Base-by-base conservation (phyloP, 1,139 yeast genomes). In the Fermentozyma sake region DNA sequence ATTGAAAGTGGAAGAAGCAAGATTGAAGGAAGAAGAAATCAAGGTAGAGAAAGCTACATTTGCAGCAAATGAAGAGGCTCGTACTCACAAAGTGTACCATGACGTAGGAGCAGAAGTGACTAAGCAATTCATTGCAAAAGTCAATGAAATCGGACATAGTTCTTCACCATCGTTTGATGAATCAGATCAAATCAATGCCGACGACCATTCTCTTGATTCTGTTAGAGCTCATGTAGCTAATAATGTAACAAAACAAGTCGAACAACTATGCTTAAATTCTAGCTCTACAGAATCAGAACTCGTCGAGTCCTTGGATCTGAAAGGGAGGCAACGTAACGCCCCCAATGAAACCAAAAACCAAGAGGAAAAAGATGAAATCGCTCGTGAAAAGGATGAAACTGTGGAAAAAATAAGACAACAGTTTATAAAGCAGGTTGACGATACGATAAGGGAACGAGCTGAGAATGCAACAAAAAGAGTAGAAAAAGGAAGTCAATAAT, bases 41-140 rank as follows among this genome's bases (percentile, higher is more conserved):
- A 13, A 16, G 4, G 25, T 12, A 5, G 19, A 10, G 13, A 11
- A 23, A 14, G n/a, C 25, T 2, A 23, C 12, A n/a, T n/a, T n/a
- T n/a, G n/a, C n/a, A n/a, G n/a, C n/a, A n/a, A n/a, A n/a, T n/a
- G n/a, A n/a, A n/a, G n/a, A n/a, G n/a, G n/a, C n/a, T n/a, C n/a
- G n/a, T n/a, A n/a, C 16, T 7, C 16, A 12, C 7, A 45, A 49
- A 16, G 42, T 45, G 2, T 44, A 48, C 16, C 52, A 47, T 15
- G 52, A 49, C 18, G 50, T 47, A 7, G 54, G 52, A 6, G 46
- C 48, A 22, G 44, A 48, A 29, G 54, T 49, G 9, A 46, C 47
- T 8, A 45, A 46, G 26, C 52, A 48, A 26, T 49, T 49, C 27
- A 38, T 44, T 10, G 51, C 44, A 9, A 49, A 49, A 26, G 50